Base-by-base conservation (phyloP, 2,329 filamentous ascomycete genomes). In the Polytolypa hystricis region DNA sequence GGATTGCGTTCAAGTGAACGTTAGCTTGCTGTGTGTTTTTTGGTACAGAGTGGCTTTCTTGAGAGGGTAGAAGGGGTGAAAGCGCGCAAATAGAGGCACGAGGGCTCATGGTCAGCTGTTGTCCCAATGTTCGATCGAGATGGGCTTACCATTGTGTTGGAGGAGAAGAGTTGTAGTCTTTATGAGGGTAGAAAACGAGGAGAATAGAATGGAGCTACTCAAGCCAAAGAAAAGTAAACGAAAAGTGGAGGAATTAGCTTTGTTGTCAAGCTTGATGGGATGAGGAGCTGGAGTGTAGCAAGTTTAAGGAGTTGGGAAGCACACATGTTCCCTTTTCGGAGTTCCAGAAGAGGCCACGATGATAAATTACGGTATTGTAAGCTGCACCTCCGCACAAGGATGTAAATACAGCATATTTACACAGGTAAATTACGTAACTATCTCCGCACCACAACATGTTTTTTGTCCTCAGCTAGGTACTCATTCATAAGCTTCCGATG, bases 291-390 rank as follows among this genome's bases (percentile, higher is more conserved):
- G 16, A 35, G 12, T 35, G 18, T 16, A 19, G 29, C 14, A 12
- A n/a, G n/a, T 10, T 12, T 7, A 14, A 19, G 25, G n/a, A 33
- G 29, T 8, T 29, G 28, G 15, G 29, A 17, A 4, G 18, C 16
- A 34, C 21, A 12, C 21, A 30, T 33, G 37, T 6, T 38, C 25
- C 16, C 5, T 10, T n/a, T 25, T 30, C 10, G 25, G 5, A 36
- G 37, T 29, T 33, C 36, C 29, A 30, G 31, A 41, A 41, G 35
- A 41, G 39, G 39, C 39, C 39, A 41, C 39, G 35, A 41, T 26
- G 29, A 32, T 34, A n/a, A n/a, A n/a, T n/a, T n/a, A n/a, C n/a
- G n/a, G n/a, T n/a, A n/a, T n/a, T n/a, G n/a, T n/a, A n/a, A n/a
- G n/a, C n/a, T n/a, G n/a, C n/a, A n/a, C n/a, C n/a, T n/a, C n/a